phyloP scores from a whole-genome alignment of 352 stramenopile genomes.

The Globisporangium uncinulatum region DNA sequence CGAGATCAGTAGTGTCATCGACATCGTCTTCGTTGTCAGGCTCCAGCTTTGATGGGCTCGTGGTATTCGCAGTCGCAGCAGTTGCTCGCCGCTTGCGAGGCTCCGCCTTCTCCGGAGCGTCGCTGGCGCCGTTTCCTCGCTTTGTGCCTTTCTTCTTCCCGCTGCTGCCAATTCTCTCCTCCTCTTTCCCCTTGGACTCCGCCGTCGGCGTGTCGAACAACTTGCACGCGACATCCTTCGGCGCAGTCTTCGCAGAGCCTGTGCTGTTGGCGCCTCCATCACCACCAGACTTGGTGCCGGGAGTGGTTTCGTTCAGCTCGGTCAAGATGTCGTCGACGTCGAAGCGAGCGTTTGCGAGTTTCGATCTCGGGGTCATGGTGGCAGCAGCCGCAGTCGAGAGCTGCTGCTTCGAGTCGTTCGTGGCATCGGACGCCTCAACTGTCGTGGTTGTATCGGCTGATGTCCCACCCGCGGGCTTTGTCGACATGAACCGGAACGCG shows the following conservation, averaged over 20 bases:
- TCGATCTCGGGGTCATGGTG: conserved; percentile 16
- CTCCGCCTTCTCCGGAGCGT: conserved; percentile 25
- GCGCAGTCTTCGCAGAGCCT: conserved; percentile 4
- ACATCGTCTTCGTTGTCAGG: conserved; percentile 21
- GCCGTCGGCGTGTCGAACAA: conserved; percentile 57
- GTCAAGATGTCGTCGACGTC: conserved; percentile 51
- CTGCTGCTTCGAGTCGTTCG: conserved; percentile 1
- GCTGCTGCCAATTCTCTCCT: neutral
- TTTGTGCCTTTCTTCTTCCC: conserved; percentile 3
- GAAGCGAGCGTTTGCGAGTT: conserved; percentile 27
- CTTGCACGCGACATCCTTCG: conserved; percentile 35
- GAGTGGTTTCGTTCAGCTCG: conserved; percentile 49
- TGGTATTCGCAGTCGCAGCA: conserved; percentile 1
- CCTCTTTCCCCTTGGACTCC: conserved; percentile 11
- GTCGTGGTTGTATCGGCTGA: conserved; percentile 11
- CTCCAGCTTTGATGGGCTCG: conserved; percentile 7
- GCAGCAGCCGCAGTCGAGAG: neutral
- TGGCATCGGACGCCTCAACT: conserved; percentile 7
- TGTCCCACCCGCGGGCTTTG: neutral
- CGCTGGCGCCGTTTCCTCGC: conserved; percentile 1
- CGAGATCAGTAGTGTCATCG: conserved; percentile 5
- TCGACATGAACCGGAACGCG: conserved; percentile 31
- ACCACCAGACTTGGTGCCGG: conserved; percentile 21
- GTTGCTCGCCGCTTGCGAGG: conserved; percentile 21
- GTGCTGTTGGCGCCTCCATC: conserved; percentile 2